Conservation (phyloP, 495 filamentous ascomycete species). For the Neurospora sublineolata region DNA sequence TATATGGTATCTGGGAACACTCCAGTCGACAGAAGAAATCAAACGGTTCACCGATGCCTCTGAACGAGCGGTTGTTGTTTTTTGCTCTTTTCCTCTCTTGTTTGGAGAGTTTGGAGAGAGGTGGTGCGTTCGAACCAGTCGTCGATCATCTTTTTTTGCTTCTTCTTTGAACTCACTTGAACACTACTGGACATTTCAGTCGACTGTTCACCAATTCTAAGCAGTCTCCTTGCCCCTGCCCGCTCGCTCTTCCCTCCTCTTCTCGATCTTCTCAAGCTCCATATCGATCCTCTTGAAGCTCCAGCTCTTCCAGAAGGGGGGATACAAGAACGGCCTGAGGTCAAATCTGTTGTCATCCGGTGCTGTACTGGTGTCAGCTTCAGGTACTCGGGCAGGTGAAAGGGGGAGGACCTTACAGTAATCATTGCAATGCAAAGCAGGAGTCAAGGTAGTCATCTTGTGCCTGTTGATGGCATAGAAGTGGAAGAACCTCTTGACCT, state of each 20-base stretch:
- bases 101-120: neutral
- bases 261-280: conserved; percentile 23
- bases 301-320: conserved; percentile 35
- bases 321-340: conserved; percentile 51
- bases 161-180: neutral
- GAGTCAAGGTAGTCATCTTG: conserved; percentile 57
- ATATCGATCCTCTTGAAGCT: conserved; percentile 44
- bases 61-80: neutral
- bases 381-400: neutral
- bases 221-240: conserved; percentile 1
- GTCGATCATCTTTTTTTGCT: neutral
- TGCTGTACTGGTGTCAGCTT: conserved; percentile 2
- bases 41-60: neutral
- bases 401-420: conserved; percentile 11
- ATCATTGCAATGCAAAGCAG: conserved; percentile 31
- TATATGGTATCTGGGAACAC: neutral
- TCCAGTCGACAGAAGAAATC: neutral
- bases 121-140: neutral
- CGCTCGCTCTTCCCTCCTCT: conserved; percentile 20
- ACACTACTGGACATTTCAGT: neutral
- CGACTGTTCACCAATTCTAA: neutral
- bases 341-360: conserved; percentile 46
- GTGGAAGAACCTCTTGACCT: conserved; percentile 59
- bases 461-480: conserved; percentile 51
- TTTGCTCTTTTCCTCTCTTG: neutral